Base-by-base conservation (phyloP, 225 moss, liverwort and hornwort species). In the Polytrichum commune region DNA sequence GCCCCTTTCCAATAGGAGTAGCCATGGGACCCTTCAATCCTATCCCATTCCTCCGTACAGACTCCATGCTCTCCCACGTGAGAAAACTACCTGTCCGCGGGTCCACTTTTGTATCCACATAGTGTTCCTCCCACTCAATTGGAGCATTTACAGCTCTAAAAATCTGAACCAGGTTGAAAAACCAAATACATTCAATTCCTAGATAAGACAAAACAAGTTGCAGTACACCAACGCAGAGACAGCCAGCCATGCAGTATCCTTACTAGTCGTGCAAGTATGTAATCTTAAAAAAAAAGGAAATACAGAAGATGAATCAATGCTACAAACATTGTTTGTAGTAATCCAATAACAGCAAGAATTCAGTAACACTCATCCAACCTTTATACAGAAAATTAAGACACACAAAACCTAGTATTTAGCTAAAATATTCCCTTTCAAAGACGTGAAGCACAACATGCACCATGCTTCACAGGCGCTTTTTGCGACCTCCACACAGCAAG, bases 31-130 rank as follows among this genome's bases (percentile, higher is more conserved):
- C 97, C 75, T 95, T 98, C 86, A 98, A 84, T 3, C 97, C 97
- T 68, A 98, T 98, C 13, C 91, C 90, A 29, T 95, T 93, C 53
- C 84, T 80, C 33, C 94, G 82, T 77, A 98, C 97, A 16, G 95
- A 95, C 60, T 98, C 94, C 97, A 98, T 98, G 83, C 97, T 98
- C 53, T 98, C 97, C 97, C 92, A 95, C 4, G 97, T 98, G 26
- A 98, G 79, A 68, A 98, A 98, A 77, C 97, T 98, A 28, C 97
- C 97, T 3, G 97, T 98, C 29, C 81, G 91, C 18, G 87, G 88
- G 69, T 98, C 97, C 19, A 98, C 88, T 65, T 87, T 78, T 30
- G 74, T 65, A 19, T 77, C 85, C 0, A 80, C 77, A 27, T 75
- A 88, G 73, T 95, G 90, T 81, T 92, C 92, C 66, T 98, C 97